Base-by-base conservation (phyloP, 495 filamentous ascomycete species). In the Penicillium goetzii region DNA sequence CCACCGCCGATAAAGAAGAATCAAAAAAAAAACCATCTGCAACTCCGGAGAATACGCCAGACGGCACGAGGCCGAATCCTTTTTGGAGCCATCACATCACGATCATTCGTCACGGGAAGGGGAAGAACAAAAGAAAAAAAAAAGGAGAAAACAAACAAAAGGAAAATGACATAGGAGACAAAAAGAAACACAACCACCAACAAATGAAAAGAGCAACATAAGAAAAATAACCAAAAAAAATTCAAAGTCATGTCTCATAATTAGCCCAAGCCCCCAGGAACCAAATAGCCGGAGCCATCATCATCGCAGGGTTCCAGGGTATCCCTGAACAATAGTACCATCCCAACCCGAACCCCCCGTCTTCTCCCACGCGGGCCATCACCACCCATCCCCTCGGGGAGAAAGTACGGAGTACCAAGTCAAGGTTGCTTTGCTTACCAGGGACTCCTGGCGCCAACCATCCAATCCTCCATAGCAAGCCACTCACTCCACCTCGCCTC, bases 401-500 rank as follows among this genome's bases (percentile, higher is more conserved):
- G 3, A 30, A 30, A 30, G 12, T 17, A 8, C 25, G 9, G 12
- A 49, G 9, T 34, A 7, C 15, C 2, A 32, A 26, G 0, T 8
- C 45, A 3, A 25, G 17, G 5, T 10, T 19, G 26, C 40, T 10
- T 9, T 7, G 52, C 57, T 58, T 65, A 80, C 74, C 76, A 81
- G 49, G 85, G 86, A 70, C 84, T 85, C 53, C 86, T 74, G 2
- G 84, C 76, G 34, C 91, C 92, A 41, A 96, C 80, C 92, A 96
- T 96, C 92, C 93, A 97, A 74, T 97, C 92, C 75, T 97, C 91
- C 92, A 97, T 96, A 5, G 91, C 92, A 40, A 97, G 74, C 91
- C 92, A 96, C 72, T 90, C 86, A 70, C 88, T 91, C 91, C 91
- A 97, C 55, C 80, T 85, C 54, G 81, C 84, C 77, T 99, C 92